Percentiles rank a stretch among this genome's conserved stretches.
Conservation (phyloP, 1,284 basidiomycete species). For the Papiliotrema fonsecae region DNA sequence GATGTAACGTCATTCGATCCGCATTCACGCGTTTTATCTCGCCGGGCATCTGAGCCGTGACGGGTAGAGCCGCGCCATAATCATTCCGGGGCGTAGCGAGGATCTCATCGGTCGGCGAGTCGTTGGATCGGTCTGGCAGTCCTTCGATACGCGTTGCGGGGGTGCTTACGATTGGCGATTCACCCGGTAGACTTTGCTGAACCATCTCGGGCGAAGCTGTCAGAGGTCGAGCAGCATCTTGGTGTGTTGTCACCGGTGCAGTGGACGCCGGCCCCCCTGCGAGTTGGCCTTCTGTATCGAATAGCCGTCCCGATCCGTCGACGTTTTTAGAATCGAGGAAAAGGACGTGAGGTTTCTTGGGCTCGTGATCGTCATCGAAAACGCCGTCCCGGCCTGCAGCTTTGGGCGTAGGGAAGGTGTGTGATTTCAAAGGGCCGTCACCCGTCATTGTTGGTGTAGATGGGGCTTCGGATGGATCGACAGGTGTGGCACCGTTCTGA, state of each 20-base stretch:
- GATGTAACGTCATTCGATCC: not conserved
- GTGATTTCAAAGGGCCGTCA: constrained; percentile 25
- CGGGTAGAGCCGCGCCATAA: constrained; percentile 6
- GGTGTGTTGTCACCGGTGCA: constrained; percentile 1
- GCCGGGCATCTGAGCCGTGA: constrained; percentile 8
- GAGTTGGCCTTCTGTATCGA: constrained; percentile 1
- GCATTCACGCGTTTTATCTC: constrained; percentile 1
- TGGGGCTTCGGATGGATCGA: constrained; percentile 29
- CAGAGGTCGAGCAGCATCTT: not conserved
- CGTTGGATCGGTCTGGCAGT: not conserved
- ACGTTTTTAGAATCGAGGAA: constrained; percentile 5
- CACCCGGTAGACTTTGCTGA: too few species aligned
- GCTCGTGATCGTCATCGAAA: not conserved
- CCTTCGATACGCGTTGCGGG: too few species aligned
- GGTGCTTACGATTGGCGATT: too few species aligned
- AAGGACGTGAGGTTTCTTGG: constrained; percentile 4
- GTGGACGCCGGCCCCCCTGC: constrained; percentile 2
- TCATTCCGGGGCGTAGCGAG: not conserved
- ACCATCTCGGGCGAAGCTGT: too few species aligned
- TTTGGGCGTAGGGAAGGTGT: constrained; percentile 14
- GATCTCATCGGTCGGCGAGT: not conserved
- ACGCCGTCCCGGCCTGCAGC: not conserved
- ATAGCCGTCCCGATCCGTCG: constrained; percentile 10
- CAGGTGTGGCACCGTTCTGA: constrained; percentile 12
- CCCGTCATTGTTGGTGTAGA: constrained; percentile 34